Conservation (phyloP, 2,329 filamentous ascomycete genomes). For the Aspergillus neotritici region DNA sequence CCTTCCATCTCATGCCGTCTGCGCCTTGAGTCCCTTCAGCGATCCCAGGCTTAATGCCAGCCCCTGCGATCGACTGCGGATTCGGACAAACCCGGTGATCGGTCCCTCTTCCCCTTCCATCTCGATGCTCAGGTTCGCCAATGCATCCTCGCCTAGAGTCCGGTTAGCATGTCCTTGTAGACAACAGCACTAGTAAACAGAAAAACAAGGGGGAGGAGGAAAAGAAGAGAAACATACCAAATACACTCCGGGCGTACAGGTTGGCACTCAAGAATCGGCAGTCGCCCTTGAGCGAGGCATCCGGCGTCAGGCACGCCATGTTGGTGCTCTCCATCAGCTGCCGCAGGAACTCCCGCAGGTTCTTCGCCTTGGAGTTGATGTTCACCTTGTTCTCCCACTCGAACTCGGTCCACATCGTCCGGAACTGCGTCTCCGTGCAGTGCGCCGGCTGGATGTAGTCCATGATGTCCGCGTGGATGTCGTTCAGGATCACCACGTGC, state of each 20-base stretch:
- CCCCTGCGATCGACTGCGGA: conserved; percentile 93
- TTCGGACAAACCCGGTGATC: conserved; percentile 94
- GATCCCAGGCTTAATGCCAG: conserved; percentile 89
- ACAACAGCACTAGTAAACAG: background rate
- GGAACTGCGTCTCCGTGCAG: conserved; percentile 96
- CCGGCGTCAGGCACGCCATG: conserved; percentile 96
- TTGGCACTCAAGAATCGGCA: conserved; percentile 98
- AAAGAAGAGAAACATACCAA: conserved; percentile 61
- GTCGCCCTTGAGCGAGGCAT: conserved; percentile 92
- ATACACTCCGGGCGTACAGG: conserved; percentile 91
- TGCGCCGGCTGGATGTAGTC: conserved; percentile 98
- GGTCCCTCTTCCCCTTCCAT: conserved; percentile 93
- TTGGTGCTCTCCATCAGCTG: conserved; percentile 97
- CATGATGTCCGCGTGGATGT: conserved; percentile 98
- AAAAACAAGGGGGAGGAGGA: conserved; percentile 2
- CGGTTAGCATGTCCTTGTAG: conserved; percentile 19
- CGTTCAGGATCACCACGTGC: conserved; percentile 95
- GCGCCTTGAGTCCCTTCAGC: conserved; percentile 86
- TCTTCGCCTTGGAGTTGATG: conserved; percentile 96
- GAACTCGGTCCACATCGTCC: conserved; percentile 99
- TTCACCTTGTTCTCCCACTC: conserved; percentile 99
- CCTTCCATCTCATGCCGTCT: conserved; percentile 32
- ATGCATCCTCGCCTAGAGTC: conserved; percentile 80
- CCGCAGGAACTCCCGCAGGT: conserved; percentile 82
- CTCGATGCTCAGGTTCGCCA: conserved; percentile 96